Evolutionary conservation across 2,329 filamentous ascomycete species (phyloP).

Genomic region (Aureobasidium melanogenum): DNA sequence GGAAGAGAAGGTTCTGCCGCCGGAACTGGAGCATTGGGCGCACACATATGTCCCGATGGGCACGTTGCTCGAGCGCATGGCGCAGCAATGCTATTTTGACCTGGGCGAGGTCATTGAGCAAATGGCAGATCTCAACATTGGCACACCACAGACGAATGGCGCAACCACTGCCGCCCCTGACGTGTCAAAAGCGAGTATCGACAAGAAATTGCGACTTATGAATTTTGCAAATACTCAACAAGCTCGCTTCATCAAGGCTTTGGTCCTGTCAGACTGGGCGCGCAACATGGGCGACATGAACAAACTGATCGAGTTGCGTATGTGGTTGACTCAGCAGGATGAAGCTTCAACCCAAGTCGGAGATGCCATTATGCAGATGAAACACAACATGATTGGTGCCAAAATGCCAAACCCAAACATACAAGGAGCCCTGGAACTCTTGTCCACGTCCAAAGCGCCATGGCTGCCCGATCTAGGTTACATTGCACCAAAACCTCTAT

Average conservation of each 20-base stretch:
- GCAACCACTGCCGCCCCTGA: conserved; percentile 41
- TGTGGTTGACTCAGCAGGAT: conserved; percentile 51
- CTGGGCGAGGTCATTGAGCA: conserved; percentile 61
- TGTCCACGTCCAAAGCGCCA: conserved; percentile 67
- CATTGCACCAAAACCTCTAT: conserved; percentile 63
- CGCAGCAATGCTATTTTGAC: conserved; percentile 74
- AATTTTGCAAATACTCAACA: conserved; percentile 73
- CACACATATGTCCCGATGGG: conserved; percentile 68
- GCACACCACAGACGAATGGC: conserved; percentile 28
- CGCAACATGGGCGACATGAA: conserved; percentile 69
- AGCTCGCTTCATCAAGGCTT: conserved; percentile 82
- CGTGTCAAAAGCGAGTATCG: conserved; percentile 54
- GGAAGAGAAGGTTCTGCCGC: conserved; percentile 26
- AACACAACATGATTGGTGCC: conserved; percentile 60
- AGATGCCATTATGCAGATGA: conserved; percentile 45
- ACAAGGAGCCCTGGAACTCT: conserved; percentile 74
- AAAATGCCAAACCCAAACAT: conserved; percentile 85
- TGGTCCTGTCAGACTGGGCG: conserved; percentile 88
- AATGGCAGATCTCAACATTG: conserved; percentile 49
- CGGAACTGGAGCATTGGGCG: conserved; percentile 56
- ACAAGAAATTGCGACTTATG: conserved; percentile 67
- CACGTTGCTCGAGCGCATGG: conserved; percentile 65
- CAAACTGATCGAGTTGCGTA: conserved; percentile 79
- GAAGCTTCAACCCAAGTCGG: conserved; percentile 23
- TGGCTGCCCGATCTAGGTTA: conserved; percentile 79